phyloP scores from a whole-genome alignment of 495 filamentous ascomycete genomes.

The Aspergillus steynii region DNA sequence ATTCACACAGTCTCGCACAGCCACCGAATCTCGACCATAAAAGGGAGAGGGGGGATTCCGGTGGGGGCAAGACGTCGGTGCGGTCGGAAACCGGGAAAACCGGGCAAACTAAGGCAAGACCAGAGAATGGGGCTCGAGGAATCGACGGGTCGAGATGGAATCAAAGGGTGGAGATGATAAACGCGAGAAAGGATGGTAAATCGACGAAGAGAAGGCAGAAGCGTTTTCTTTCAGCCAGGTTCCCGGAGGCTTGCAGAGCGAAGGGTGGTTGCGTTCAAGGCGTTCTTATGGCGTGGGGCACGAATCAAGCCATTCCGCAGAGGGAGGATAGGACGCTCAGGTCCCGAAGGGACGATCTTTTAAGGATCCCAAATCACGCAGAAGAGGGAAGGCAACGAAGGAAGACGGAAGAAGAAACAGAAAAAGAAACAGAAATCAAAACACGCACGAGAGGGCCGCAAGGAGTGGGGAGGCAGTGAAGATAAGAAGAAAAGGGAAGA shows the following conservation, averaged over 20 bases:
- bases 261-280: not conserved
- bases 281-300: conserved; percentile 20
- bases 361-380: too few relatives aligned
- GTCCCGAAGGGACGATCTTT: too few relatives aligned
- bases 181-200: conserved; percentile 1
- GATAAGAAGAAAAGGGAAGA: too few relatives aligned
- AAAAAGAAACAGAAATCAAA: not conserved
- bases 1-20: conserved; percentile 9
- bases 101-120: not conserved
- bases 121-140: not conserved
- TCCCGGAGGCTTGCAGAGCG: conserved; percentile 3
- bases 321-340: too few relatives aligned
- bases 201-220: conserved; percentile 4
- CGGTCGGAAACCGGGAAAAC: conserved; percentile 9
- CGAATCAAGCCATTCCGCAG: conserved; percentile 14
- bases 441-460: not conserved
- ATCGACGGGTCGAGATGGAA: not conserved
- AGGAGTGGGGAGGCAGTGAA: too few relatives aligned
- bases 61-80: conserved; percentile 2
- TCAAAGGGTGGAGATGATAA: not conserved
- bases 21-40: conserved; percentile 13
- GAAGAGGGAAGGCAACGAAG: not conserved
- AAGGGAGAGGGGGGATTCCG: conserved; percentile 2
- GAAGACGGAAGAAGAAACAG: not conserved
- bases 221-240: not conserved